Evolutionary conservation across 2,329 filamentous ascomycete genomes (phyloP).

Genomic region (Xylariaceae sp.): DNA sequence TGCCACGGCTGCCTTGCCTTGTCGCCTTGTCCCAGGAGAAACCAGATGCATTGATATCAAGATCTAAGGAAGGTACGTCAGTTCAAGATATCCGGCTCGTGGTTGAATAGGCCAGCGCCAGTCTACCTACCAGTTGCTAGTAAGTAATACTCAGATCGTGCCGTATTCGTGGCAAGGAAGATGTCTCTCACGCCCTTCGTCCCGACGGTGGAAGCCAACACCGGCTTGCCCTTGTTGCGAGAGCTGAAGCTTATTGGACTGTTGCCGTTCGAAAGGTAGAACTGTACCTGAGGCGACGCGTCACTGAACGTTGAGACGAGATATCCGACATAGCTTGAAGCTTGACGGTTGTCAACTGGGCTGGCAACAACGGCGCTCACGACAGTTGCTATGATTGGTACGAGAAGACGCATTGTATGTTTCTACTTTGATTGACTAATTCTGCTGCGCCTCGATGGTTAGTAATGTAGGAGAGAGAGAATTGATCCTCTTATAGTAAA

Average conservation of each 20-base stretch:
- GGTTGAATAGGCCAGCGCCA: neutral
- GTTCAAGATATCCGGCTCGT: neutral
- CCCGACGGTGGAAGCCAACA: constrained; percentile 44
- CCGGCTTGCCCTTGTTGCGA: constrained; percentile 42
- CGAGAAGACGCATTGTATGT: neutral
- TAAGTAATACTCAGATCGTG: constrained; percentile 44
- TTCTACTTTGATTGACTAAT: neutral
- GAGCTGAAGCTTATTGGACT: constrained; percentile 43
- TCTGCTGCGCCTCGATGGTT: neutral
- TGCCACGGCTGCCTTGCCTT: constrained; percentile 44
- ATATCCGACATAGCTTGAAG: constrained; percentile 42
- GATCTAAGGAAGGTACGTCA: constrained; percentile 35
- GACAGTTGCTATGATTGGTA: neutral
- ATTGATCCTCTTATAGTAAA: neutral
- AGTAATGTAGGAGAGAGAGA: neutral
- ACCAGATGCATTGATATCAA: constrained; percentile 44
- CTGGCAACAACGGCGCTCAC: neutral
- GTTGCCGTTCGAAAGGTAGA: constrained; percentile 44
- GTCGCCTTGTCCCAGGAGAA: constrained; percentile 48
- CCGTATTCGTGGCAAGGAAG: constrained; percentile 44
- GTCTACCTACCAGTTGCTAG: constrained; percentile 44
- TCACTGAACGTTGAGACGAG: constrained; percentile 48
- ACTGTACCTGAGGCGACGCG: constrained; percentile 42
- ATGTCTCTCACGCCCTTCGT: constrained; percentile 46
- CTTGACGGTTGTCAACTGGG: constrained; percentile 1